Conservation (phyloP, 1,284 basidiomycete genomes). For the Phlebopus sp. region DNA sequence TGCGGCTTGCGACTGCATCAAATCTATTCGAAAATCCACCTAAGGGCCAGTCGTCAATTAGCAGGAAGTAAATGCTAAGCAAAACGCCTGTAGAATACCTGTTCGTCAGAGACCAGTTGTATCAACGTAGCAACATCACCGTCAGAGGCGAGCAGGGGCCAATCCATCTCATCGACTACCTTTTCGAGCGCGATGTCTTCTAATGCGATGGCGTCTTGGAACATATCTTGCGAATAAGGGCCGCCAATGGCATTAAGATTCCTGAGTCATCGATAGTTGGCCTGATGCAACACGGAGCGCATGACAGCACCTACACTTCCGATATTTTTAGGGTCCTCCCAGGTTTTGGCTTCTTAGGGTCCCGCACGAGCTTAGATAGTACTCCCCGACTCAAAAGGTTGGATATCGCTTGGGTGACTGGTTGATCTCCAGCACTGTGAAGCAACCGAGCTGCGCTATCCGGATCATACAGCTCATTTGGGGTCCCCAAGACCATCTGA, state of each 20-base stretch:
- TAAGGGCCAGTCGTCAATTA: conserved; percentile 25
- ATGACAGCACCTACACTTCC: conserved; percentile 45
- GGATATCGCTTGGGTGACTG: conserved; percentile 51
- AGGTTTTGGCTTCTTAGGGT: conserved; percentile 58
- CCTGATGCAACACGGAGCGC: conserved; percentile 1
- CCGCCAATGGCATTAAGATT: conserved; percentile 73
- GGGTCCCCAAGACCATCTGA: conserved; percentile 76
- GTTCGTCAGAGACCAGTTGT: conserved; percentile 67
- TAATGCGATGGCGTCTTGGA: conserved; percentile 64
- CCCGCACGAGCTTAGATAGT: conserved; percentile 62
- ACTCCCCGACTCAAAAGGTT: conserved; percentile 60
- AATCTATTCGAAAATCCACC: conserved; percentile 69
- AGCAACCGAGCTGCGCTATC: conserved; percentile 57
- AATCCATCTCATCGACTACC: conserved; percentile 57
- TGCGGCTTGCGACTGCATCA: conserved; percentile 51
- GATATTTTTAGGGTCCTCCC: conserved; percentile 74
- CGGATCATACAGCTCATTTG: conserved; percentile 62
- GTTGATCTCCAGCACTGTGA: conserved; percentile 49
- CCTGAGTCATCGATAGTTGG: conserved; percentile 12
- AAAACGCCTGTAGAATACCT: conserved; percentile 37
- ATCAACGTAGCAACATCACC: conserved; percentile 73
- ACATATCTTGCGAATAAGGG: conserved; percentile 56
- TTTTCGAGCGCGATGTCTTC: conserved; percentile 52
- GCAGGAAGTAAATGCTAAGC: not conserved
- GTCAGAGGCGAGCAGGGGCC: conserved; percentile 69